Evolutionary conservation across 805 yeast species (phyloP).

Genomic region (Lipomyces yamadae): DNA sequence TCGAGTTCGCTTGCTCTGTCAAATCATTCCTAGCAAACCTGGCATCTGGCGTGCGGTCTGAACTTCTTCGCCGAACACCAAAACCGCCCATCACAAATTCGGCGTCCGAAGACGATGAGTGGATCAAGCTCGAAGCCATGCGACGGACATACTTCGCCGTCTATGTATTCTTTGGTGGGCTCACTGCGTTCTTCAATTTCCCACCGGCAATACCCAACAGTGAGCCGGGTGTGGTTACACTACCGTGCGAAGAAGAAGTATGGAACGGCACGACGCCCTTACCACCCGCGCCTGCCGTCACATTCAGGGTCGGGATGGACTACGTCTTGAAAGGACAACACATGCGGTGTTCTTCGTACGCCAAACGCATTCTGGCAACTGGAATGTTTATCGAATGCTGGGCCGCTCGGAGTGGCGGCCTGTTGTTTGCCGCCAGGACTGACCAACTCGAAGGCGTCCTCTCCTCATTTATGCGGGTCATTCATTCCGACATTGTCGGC

Average conservation of each 20-base stretch:
- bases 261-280: conserved; percentile 42
- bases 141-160: conserved; percentile 44
- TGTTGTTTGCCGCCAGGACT: conserved; percentile 15
- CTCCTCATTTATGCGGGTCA: conserved; percentile 16
- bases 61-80: conserved; percentile 23
- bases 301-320: conserved; percentile 37
- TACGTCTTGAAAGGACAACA: conserved; percentile 25
- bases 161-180: conserved; percentile 42
- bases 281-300: conserved; percentile 24
- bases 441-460: conserved; percentile 29
- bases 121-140: conserved; percentile 43
- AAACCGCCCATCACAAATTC: conserved; percentile 21
- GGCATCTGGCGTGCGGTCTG: conserved; percentile 28
- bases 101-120: conserved; percentile 37
- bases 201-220: conserved; percentile 39
- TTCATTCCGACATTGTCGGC: conserved; percentile 13
- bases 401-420: conserved; percentile 20
- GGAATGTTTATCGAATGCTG: conserved; percentile 40
- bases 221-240: conserved; percentile 30
- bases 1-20: conserved; percentile 42
- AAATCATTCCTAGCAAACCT: conserved; percentile 39
- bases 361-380: conserved; percentile 39
- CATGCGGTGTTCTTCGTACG: conserved; percentile 35
- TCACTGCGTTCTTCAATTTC: conserved; percentile 42
- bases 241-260: conserved; percentile 45